These are phyloP conservation scores for Debaryomyces psychrophilus DNA, from an alignment of 1,139 yeast species.

Conservation along the genomic window DNA sequence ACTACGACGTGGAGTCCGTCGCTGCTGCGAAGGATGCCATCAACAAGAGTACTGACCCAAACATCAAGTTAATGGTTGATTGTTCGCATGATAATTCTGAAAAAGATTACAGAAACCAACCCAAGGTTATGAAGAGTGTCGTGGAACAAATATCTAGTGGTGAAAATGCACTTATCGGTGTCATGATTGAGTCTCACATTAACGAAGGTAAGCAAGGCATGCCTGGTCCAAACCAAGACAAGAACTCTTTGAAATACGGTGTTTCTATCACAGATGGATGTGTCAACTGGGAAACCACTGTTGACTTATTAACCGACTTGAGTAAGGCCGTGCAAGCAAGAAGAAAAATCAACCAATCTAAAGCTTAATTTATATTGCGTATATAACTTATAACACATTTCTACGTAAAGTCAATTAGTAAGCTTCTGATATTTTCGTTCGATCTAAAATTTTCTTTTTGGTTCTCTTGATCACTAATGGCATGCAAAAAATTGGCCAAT, in stretches of 20 bases:
- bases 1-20: conserved; percentile 81
- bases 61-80: conserved; percentile 77
- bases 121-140: conserved; percentile 77
- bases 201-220: conserved; percentile 90
- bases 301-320: conserved; percentile 71
- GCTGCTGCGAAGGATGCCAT: conserved; percentile 66
- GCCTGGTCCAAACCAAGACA: conserved; percentile 61
- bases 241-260: conserved; percentile 82
- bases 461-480: conserved; percentile 14
- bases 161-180: conserved; percentile 80
- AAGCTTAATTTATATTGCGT: conserved; percentile 8
- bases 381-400: conserved; percentile 2
- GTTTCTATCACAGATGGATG: conserved; percentile 97
- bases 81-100: conserved; percentile 97
- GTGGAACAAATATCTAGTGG: conserved; percentile 83
- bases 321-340: conserved; percentile 82
- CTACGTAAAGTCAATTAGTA: conserved; percentile 5
- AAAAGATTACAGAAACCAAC: conserved; percentile 94
- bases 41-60: conserved; percentile 45
- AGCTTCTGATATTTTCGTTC: conserved; percentile 4
- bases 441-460: background rate
- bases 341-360: conserved; percentile 44
- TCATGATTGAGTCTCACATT: conserved; percentile 94
- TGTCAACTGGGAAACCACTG: conserved; percentile 91
- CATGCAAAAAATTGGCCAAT: conserved; percentile 25